These are phyloP conservation scores for Haplosporangium sp. DNA, from an alignment of 371 early-diverging fungal genomes.

Conservation along the genomic window DNA sequence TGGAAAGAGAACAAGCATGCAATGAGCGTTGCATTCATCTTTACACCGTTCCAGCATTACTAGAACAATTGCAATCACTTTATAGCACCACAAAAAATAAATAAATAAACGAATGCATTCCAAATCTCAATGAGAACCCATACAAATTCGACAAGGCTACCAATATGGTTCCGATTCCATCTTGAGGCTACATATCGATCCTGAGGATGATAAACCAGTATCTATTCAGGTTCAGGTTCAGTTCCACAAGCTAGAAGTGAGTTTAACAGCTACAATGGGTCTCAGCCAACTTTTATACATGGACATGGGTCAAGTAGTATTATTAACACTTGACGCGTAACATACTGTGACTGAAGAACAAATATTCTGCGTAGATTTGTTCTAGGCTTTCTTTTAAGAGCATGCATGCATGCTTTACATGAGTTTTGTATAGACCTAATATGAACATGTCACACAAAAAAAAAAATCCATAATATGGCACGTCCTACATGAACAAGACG, in stretches of 20 bases:
- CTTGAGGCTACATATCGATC: neutral
- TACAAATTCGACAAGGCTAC: neutral
- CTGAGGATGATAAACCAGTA: neutral
- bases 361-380: no score
- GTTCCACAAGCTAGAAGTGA: neutral
- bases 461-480: no score
- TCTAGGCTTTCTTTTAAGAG: no score
- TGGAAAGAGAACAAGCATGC: neutral
- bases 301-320: no score
- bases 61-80: neutral
- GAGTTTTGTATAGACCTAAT: no score
- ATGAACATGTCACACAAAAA: no score
- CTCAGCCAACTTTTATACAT: no score
- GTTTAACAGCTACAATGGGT: no score
- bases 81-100: neutral
- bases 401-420: no score
- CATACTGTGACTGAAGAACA: no score
- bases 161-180: neutral
- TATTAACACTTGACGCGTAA: no score
- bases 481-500: no score
- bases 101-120: slow-evolving; percentile 6
- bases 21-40: slow-evolving; percentile 2
- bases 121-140: slow-evolving; percentile 33
- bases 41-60: neutral
- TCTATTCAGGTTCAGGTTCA: neutral